Percentiles rank a stretch among this genome's conserved stretches.
These are phyloP conservation scores for Gaeumannomyces tritici DNA, from an alignment of 2,329 filamentous ascomycete species.

Conservation along the genomic window DNA sequence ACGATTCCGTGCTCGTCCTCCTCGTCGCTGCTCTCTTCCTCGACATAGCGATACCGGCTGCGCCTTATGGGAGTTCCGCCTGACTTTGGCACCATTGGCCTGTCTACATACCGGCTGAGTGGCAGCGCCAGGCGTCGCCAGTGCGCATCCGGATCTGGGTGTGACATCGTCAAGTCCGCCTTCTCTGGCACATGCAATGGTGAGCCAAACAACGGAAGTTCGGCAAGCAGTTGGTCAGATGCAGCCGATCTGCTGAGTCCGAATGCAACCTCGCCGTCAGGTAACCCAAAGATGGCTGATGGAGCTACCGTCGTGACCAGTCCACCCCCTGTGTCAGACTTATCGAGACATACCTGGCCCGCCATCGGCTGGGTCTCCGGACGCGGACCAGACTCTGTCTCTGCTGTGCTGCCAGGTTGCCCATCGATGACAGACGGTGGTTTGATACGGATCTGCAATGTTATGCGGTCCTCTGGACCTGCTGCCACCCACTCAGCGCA, in stretches of 20 bases:
- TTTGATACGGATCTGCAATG: conserved; percentile 54
- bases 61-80: conserved; percentile 62
- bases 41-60: conserved; percentile 72
- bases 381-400: background rate
- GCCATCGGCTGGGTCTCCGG: no score
- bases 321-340: background rate
- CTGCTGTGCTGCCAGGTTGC: background rate
- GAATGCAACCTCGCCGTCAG: conserved; percentile 74
- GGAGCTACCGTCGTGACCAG: conserved; percentile 45
- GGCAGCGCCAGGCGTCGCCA: conserved; percentile 74
- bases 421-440: conserved; percentile 29
- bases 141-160: conserved; percentile 55
- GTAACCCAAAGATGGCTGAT: conserved; percentile 74
- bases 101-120: conserved; percentile 78
- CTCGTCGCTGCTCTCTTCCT: conserved; percentile 44
- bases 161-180: conserved; percentile 45
- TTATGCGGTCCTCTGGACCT: conserved; percentile 49
- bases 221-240: conserved; percentile 66
- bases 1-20: conserved; percentile 9
- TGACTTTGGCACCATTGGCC: conserved; percentile 62
- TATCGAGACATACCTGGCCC: background rate
- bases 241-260: conserved; percentile 63
- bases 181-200: conserved; percentile 46
- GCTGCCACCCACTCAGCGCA: conserved; percentile 76
- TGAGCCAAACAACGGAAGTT: conserved; percentile 71